phyloP scores from a whole-genome alignment of 2,329 filamentous ascomycete species.

The Boeremia exigua region DNA sequence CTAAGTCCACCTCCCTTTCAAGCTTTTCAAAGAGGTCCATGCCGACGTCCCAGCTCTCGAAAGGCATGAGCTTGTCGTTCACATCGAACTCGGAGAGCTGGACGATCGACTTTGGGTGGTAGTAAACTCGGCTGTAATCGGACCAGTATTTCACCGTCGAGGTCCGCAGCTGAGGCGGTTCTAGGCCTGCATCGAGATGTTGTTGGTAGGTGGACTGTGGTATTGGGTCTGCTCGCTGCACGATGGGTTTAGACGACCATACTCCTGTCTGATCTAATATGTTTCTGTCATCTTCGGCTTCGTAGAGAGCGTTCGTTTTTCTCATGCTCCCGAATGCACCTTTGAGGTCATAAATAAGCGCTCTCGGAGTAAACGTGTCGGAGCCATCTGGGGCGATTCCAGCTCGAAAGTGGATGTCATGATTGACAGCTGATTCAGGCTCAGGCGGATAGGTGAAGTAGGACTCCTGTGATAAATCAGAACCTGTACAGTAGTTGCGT shows the following conservation, averaged over 20 bases:
- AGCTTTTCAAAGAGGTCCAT: conserved; percentile 51
- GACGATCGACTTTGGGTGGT: conserved; percentile 84
- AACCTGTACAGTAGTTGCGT: not conserved
- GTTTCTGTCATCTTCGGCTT: conserved; percentile 56
- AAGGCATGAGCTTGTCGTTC: conserved; percentile 79
- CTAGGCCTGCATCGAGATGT: conserved; percentile 74
- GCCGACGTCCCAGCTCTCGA: conserved; percentile 67
- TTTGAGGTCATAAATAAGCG: conserved; percentile 93
- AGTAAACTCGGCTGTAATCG: conserved; percentile 92
- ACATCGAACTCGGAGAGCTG: conserved; percentile 84
- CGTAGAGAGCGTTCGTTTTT: conserved; percentile 88
- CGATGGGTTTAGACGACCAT: conserved; percentile 53
- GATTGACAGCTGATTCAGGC: conserved; percentile 70
- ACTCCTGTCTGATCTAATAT: conserved; percentile 33
- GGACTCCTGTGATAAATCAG: conserved; percentile 70
- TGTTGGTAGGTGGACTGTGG: conserved; percentile 76
- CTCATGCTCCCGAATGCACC: conserved; percentile 87
- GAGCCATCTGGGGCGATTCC: conserved; percentile 82
- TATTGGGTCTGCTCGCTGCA: conserved; percentile 71
- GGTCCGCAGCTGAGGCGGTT: conserved; percentile 68
- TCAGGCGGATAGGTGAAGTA: conserved; percentile 89
- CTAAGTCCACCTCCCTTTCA: conserved; percentile 70
- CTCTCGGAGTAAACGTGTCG: conserved; percentile 91
- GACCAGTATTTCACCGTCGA: conserved; percentile 92
- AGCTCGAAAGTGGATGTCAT: conserved; percentile 86